phyloP scores from a whole-genome alignment of 371 early-diverging fungal species.

The Haplosporangium sp. region DNA sequence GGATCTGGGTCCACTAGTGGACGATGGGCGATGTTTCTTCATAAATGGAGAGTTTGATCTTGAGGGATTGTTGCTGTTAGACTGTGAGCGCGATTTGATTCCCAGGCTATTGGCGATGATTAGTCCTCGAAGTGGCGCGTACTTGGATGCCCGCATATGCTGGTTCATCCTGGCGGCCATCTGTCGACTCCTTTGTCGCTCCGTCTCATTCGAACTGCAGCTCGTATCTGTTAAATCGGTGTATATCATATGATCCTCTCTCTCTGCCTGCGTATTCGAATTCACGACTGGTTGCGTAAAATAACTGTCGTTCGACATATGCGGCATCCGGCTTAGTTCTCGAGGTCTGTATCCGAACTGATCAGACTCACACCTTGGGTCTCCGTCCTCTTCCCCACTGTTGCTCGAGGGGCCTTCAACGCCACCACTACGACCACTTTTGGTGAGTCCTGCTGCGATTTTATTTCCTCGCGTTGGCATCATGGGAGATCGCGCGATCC shows the following conservation, averaged over 20 bases:
- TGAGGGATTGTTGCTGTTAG: neutral
- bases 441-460: neutral
- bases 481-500: slow-evolving; percentile 23
- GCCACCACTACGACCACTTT: neutral
- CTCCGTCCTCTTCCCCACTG: too few species aligned
- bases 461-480: neutral
- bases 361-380: too few species aligned
- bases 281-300: neutral
- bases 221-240: slow-evolving; percentile 19
- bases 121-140: slow-evolving; percentile 9
- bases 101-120: neutral
- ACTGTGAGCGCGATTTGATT: neutral
- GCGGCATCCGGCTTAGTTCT: too few species aligned
- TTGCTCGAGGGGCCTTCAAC: too few species aligned
- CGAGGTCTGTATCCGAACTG: too few species aligned
- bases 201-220: slow-evolving; percentile 8
- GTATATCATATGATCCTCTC: neutral
- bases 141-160: slow-evolving; percentile 5
- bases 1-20: too few species aligned
- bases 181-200: slow-evolving; percentile 17
- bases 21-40: neutral
- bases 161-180: slow-evolving; percentile 26
- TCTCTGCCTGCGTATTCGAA: neutral
- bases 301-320: neutral
- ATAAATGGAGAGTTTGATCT: neutral